Base-by-base conservation (phyloP, 306 rosid species). In the Dalbergia cultrata region DNA sequence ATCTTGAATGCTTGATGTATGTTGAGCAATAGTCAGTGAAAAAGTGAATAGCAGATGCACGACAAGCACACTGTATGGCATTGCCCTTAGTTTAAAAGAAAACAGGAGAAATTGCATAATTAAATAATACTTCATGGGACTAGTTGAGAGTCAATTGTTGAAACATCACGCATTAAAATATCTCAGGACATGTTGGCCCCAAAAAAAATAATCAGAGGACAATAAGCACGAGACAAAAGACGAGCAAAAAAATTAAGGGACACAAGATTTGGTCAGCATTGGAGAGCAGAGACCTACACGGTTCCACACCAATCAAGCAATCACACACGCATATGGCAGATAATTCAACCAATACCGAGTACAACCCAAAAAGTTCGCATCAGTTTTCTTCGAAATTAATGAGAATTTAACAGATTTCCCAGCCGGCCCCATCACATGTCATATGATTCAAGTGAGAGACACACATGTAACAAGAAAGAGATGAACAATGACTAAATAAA, bases 241-340 rank as follows among this genome's bases (percentile, higher is more conserved):
- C 0, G 16, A 18, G n/a, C 19, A 13, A 50, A 18, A 8, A 4
- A 64, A 70, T 44, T 34, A 56, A 77, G 81, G 73, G 63, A 58
- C 80, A 78, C 52, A 33, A 18, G 14, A 65, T 57, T 12, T 22
- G 21, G 79, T 65, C 56, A 82, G 22, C 70, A 19, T 53, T 53
- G 64, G 12, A 70, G 67, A 63, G 50, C 6, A 65, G 50, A 64
- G 31, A 37, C 8, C 35, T 26, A 35, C 72, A 62, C 76, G 60
- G 49, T 54, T 14, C 35, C 18, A 45, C 72, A 62, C 76, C 10
- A 34, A 17, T 69, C 70, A 59, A 26, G 31, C 31, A 26, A 26
- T 26, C 73, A 64, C 47, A 54, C 31, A 50, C 22, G 3, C 5
- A 21, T 67, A 14, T 8, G 16, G 26, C 1, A 18, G 22, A 72